Evolutionary conservation across 306 rosid species (phyloP).

Genomic region (Rosa persica): DNA sequence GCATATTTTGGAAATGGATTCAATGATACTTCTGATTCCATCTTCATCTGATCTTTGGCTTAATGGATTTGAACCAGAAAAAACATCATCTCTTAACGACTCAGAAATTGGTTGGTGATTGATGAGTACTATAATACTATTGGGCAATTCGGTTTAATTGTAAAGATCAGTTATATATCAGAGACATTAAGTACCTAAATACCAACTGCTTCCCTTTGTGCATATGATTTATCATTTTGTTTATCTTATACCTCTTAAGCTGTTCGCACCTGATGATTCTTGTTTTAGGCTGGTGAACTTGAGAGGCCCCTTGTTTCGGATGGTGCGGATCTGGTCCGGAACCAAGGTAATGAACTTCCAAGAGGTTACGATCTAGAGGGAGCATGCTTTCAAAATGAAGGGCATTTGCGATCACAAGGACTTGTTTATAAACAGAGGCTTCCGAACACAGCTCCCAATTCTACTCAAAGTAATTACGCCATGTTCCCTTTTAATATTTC

Average conservation of each 20-base stretch:
- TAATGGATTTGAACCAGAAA: background rate
- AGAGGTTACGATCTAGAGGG: slow-evolving; percentile 88
- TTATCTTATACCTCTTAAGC: background rate
- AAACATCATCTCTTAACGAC: background rate
- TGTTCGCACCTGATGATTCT: slow-evolving; percentile 20
- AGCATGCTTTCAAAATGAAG: slow-evolving; percentile 59
- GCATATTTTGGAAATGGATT: background rate
- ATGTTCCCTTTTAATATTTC: background rate
- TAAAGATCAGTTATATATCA: slow-evolving; percentile 1
- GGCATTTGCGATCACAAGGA: slow-evolving; percentile 61
- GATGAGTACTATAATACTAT: background rate
- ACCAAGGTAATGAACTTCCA: slow-evolving; percentile 49
- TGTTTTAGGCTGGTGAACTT: slow-evolving; percentile 50
- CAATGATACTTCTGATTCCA: background rate
- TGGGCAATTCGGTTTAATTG: slow-evolving; percentile 7
- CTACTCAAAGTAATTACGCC: slow-evolving; percentile 39
- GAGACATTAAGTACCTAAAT: background rate
- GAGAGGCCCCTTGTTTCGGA: slow-evolving; percentile 81
- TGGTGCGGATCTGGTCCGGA: slow-evolving; percentile 30
- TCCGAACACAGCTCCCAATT: slow-evolving; percentile 39
- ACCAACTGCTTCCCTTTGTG: background rate
- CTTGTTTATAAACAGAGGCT: slow-evolving; percentile 73
- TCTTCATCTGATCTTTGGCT: background rate
- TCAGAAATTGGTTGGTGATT: background rate
- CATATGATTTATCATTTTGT: slow-evolving; percentile 15